Percentiles rank a stretch among this genome's conserved stretches.
These are phyloP conservation scores for Phytophthora ohioensis DNA, from an alignment of 352 stramenopile species.

Conservation along the genomic window DNA sequence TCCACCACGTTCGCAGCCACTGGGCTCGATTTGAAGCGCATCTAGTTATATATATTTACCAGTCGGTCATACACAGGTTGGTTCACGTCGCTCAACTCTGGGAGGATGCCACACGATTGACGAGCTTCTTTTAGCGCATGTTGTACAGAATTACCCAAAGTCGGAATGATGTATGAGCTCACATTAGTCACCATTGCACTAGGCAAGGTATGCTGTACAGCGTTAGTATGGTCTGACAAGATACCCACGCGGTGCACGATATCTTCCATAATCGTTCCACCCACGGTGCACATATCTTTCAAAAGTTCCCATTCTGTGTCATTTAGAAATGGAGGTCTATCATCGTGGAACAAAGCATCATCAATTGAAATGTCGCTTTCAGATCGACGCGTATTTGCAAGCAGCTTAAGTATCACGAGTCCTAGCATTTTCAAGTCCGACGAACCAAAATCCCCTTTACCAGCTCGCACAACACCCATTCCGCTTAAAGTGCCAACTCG, in stretches of 20 bases:
- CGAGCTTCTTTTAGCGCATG: neutral
- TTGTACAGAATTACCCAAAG: neutral
- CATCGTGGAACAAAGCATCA: neutral
- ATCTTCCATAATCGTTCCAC: constrained; percentile 7
- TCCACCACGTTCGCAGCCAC: constrained; percentile 1
- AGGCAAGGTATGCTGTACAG: neutral
- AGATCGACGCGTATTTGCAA: no score
- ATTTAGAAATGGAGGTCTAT: constrained; percentile 3
- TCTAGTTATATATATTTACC: neutral
- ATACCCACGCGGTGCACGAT: neutral
- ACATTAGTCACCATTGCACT: neutral
- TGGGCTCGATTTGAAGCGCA: neutral
- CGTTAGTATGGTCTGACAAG: neutral
- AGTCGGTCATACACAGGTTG: constrained; percentile 3
- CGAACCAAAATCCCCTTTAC: no score
- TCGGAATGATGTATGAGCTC: neutral
- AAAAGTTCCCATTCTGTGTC: constrained; percentile 8
- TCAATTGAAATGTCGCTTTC: neutral
- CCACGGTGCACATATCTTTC: neutral
- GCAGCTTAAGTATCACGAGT: no score
- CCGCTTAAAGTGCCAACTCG: neutral
- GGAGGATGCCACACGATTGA: neutral
- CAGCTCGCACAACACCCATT: no score
- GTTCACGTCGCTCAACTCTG: neutral
- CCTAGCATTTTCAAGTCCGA: no score